Evolutionary conservation across 768 basidiomycete genomes (phyloP).

Genomic region (Tylopilus sp.): DNA sequence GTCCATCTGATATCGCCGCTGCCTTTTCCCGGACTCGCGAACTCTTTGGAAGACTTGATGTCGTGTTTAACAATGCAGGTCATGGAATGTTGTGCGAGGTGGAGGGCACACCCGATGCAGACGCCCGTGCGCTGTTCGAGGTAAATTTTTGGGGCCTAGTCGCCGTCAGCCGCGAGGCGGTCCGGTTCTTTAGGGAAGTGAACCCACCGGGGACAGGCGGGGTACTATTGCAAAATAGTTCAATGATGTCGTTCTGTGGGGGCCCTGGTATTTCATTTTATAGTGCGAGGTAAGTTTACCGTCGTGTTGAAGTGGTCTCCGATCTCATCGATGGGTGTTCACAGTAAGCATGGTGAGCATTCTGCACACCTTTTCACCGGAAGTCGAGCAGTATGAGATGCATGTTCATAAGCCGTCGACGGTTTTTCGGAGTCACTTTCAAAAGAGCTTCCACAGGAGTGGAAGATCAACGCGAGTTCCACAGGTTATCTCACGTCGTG

Average conservation of each 20-base stretch:
- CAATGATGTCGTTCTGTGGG: background rate
- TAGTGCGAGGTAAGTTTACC: conserved; percentile 8
- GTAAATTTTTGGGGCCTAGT: conserved; percentile 24
- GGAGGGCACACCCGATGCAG: conserved; percentile 30
- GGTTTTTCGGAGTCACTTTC: conserved; percentile 8
- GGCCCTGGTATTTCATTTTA: conserved; percentile 6
- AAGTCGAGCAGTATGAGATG: background rate
- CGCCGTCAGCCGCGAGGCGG: conserved; percentile 23
- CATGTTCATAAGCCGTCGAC: conserved; percentile 5
- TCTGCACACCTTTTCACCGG: background rate
- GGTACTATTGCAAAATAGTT: conserved; percentile 13
- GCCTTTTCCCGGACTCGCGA: conserved; percentile 32
- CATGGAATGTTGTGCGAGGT: conserved; percentile 29
- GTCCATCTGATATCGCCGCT: conserved; percentile 24
- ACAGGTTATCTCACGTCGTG: too few relatives aligned
- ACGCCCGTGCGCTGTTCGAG: conserved; percentile 34
- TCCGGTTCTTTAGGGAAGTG: conserved; percentile 32
- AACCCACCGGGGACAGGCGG: conserved; percentile 21
- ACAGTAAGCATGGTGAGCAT: conserved; percentile 13
- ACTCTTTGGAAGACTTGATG: conserved; percentile 37
- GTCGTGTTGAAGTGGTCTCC: too few relatives aligned
- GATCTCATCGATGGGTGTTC: too few relatives aligned
- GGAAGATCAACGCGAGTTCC: conserved; percentile 18
- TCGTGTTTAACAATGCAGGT: conserved; percentile 35
- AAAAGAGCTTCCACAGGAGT: conserved; percentile 12